Evolutionary conservation across 2,329 filamentous ascomycete genomes (phyloP), one percentile per base, ranked within the genome.

Genomic region (Nemania bipapillata): DNA sequence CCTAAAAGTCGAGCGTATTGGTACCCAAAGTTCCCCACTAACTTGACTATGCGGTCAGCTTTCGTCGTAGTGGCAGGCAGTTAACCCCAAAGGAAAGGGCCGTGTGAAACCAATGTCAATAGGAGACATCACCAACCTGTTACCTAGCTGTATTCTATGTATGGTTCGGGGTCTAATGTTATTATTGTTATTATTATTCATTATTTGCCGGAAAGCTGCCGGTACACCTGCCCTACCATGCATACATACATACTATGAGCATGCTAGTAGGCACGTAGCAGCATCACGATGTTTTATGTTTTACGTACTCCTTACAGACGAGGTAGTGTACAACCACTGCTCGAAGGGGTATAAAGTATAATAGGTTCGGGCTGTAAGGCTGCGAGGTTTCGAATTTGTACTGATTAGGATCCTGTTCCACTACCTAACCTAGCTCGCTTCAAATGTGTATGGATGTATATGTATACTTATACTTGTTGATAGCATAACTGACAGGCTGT

Each of bases 201-300:
- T 50, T 63, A 54, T 53, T 66, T 69, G 69, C 63, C 69, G 66
- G 66, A 52, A 70, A 47, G 54, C 47, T 69, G 66, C 63, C 63
- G 66, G 68, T 37, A 64, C n/a, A n/a, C n/a, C n/a, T n/a, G n/a
- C n/a, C n/a, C n/a, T n/a, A n/a, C n/a, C n/a, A n/a, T n/a, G n/a
- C n/a, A n/a, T n/a, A n/a, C n/a, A n/a, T n/a, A n/a, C n/a, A n/a
- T 28, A 35, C 58, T 26, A 57, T 35, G 17, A 61, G 37, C 45
- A 56, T 54, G 12, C 22, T 58, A 9, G 40, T 35, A 40, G 45
- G 26, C 26, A 52, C 3, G 22, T 26, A 61, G 60, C 64, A 47
- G 65, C 45, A 45, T 57, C 65, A 63, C 55, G 28, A 58, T 67
- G 63, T 52, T 66, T 63, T 45, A 45, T 5, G 40, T n/a, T 32